Percentiles rank a stretch among this genome's conserved stretches.
These are phyloP conservation scores for Skeletonema marinoi DNA, from an alignment of 108 stramenopile genomes.

Conservation along the genomic window DNA sequence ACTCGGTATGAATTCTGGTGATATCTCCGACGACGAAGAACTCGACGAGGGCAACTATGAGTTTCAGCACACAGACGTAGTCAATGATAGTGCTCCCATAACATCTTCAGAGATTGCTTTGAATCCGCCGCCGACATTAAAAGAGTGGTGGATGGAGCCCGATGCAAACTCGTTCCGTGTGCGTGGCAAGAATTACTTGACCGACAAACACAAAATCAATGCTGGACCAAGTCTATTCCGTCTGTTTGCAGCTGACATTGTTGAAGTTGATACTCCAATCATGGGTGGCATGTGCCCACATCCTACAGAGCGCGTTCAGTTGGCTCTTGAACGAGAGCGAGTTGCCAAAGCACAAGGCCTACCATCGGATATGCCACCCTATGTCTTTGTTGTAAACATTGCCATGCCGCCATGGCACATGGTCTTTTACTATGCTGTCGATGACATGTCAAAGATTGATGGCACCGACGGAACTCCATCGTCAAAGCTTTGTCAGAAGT, in stretches of 20 bases:
- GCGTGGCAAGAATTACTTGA: conserved; percentile 82
- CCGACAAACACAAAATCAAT: conserved; percentile 75
- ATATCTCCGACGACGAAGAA: not conserved
- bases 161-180: conserved; percentile 88
- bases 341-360: conserved; percentile 44
- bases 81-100: not conserved
- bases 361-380: conserved; percentile 70
- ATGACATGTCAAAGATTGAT: conserved; percentile 78
- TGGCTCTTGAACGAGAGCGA: conserved; percentile 63
- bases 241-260: conserved; percentile 84
- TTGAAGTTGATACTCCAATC: conserved; percentile 70
- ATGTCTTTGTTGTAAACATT: conserved; percentile 81
- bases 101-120: not conserved
- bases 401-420: conserved; percentile 72
- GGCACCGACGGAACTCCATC: conserved; percentile 73
- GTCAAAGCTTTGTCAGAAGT: conserved; percentile 72
- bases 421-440: conserved; percentile 87
- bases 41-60: not conserved
- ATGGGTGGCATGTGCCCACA: conserved; percentile 79
- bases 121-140: not conserved
- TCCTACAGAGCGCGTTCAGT: conserved; percentile 84
- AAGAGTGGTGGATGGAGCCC: conserved; percentile 82
- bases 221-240: conserved; percentile 83
- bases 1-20: not conserved
- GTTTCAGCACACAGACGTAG: not conserved